These are phyloP conservation scores for Colletotrichum orbiculare DNA, from an alignment of 2,329 filamentous ascomycete species.

Conservation along the genomic window DNA sequence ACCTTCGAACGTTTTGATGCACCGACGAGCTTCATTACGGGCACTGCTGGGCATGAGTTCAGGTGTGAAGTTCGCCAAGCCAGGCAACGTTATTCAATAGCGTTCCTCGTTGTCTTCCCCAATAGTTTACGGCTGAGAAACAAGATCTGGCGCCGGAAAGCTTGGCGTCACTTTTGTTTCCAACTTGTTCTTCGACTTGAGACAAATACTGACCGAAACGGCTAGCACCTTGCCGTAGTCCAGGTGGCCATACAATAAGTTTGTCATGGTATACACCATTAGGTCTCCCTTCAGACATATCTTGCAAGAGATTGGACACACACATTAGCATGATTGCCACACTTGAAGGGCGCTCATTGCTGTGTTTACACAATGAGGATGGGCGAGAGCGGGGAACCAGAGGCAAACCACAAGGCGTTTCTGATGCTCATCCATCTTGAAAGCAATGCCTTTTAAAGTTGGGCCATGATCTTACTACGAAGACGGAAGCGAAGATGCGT, in stretches of 20 bases:
- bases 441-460: neutral
- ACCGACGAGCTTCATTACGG: constrained; percentile 23
- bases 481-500: neutral
- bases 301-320: constrained; percentile 13
- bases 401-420: too few relatives aligned
- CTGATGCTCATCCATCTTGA: too few relatives aligned
- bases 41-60: neutral
- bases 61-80: constrained; percentile 27
- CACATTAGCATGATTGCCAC: neutral
- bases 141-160: constrained; percentile 25
- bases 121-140: constrained; percentile 7
- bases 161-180: neutral
- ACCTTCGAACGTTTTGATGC: constrained; percentile 28
- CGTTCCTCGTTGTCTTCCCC: constrained; percentile 6
- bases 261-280: constrained; percentile 15
- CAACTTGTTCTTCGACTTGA: constrained; percentile 26
- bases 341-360: too few relatives aligned
- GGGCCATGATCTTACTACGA: neutral
- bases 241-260: constrained; percentile 9
- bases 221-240: constrained; percentile 9
- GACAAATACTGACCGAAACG: constrained; percentile 29
- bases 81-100: constrained; percentile 3
- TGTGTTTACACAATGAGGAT: neutral
- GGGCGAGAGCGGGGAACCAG: neutral
- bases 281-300: constrained; percentile 2